Evolutionary conservation across 768 basidiomycete genomes (phyloP), one percentile per base, ranked within the genome.

Genomic region (Kondoa subrosea): DNA sequence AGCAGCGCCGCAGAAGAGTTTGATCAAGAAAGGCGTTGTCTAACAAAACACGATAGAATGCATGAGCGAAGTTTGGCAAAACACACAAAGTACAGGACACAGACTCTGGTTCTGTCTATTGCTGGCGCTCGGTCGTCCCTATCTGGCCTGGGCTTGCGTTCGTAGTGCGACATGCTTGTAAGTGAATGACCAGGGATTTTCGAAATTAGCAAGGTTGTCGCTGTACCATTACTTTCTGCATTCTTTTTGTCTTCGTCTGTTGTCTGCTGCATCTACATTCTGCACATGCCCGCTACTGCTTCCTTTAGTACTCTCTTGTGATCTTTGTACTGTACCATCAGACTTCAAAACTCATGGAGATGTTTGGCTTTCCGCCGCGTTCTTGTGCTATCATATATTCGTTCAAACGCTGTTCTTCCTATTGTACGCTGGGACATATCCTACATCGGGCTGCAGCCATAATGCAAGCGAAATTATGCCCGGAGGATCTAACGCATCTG

Each of bases 11-110:
- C 21, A 33, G 31, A 73, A 74, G 8, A 68, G 69, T 40, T 72
- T 68, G 2, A 74, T 31, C 21, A 74, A 69, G 16, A 70, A 73
- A 0, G 73, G 73, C 31, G 69, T 70, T 14, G 71, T 71, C 74
- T 73, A 67, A 2, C 15, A 0, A 59, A 2, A 26, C 2, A 12
- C 50, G n/a, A n/a, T n/a, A n/a, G n/a, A n/a, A n/a, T n/a, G n/a
- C n/a, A n/a, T n/a, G n/a, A n/a, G n/a, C n/a, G n/a, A n/a, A n/a
- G n/a, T n/a, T n/a, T n/a, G n/a, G n/a, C n/a, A n/a, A n/a, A n/a
- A n/a, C n/a, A n/a, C n/a, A n/a, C n/a, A n/a, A n/a, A n/a, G n/a
- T n/a, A 2, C 8, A 8, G 2, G 40, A 29, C 34, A 16, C 26
- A 26, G 14, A 0, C 0, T 16, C 4, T n/a, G n/a, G 62, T 32